phyloP scores from a whole-genome alignment of 768 basidiomycete genomes.

The Tephrocybe sp. region DNA sequence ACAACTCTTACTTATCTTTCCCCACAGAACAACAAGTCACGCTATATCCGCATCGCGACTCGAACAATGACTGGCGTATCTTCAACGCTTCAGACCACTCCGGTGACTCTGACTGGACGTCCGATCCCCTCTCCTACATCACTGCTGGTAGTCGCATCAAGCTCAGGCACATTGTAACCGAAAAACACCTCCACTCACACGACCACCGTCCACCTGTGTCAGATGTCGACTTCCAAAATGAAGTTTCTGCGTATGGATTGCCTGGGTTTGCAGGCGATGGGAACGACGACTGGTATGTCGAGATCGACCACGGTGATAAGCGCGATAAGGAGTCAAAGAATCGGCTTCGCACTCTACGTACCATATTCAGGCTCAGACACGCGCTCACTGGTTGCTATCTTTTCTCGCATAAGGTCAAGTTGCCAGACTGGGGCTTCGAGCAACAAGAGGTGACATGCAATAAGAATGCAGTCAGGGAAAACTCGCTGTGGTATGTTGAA shows the following conservation, averaged over 20 bases:
- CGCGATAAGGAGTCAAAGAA: constrained; percentile 67
- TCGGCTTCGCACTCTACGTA: constrained; percentile 76
- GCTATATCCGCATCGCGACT: constrained; percentile 97
- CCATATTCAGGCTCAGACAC: constrained; percentile 82
- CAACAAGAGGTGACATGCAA: constrained; percentile 99
- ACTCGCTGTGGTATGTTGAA: constrained; percentile 95
- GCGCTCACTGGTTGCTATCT: constrained; percentile 90
- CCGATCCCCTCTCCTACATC: constrained; percentile 61
- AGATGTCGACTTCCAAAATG: constrained; percentile 99
- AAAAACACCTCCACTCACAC: constrained; percentile 92
- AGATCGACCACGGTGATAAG: constrained; percentile 72
- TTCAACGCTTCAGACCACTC: constrained; percentile 65
- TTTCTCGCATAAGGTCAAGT: constrained; percentile 96
- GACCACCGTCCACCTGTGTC: constrained; percentile 93
- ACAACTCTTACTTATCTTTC: constrained; percentile 6
- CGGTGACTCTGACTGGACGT: constrained; percentile 44
- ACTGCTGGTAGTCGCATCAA: constrained; percentile 70
- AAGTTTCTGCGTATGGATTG: constrained; percentile 94
- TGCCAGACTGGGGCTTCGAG: constrained; percentile 97
- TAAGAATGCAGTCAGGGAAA: constrained; percentile 88
- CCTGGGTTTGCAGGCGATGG: constrained; percentile 82
- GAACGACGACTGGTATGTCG: constrained; percentile 92
- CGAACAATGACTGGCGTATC: constrained; percentile 93
- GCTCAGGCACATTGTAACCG: constrained; percentile 75
- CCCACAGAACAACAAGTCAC: constrained; percentile 93